These are phyloP conservation scores for Mycocentrospora acerina DNA, from an alignment of 2,329 filamentous ascomycete genomes.

Conservation along the genomic window DNA sequence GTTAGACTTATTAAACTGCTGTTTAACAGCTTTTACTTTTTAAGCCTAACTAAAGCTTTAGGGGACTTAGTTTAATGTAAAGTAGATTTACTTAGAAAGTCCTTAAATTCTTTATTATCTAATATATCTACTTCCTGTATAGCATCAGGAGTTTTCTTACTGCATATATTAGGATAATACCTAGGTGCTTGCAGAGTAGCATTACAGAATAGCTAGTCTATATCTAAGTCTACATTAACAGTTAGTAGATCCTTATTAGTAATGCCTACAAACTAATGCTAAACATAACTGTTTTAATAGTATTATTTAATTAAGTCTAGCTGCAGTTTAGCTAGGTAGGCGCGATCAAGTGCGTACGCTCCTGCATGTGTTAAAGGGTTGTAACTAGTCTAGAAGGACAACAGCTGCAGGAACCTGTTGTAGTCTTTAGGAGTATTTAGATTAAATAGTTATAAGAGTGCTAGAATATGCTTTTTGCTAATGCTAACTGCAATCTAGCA, in stretches of 20 bases:
- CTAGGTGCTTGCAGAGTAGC: neutral
- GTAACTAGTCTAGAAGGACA: constrained; percentile 5
- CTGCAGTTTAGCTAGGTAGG: constrained; percentile 4
- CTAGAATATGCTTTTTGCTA: constrained; percentile 4
- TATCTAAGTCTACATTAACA: neutral
- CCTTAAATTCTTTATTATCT: too few relatives aligned
- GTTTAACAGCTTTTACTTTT: too few relatives aligned
- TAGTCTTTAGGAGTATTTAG: constrained; percentile 2
- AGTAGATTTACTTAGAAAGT: too few relatives aligned
- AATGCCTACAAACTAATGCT: constrained; percentile 1
- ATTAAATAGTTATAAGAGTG: constrained; percentile 1
- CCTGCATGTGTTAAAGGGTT: constrained; percentile 5
- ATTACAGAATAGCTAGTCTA: neutral
- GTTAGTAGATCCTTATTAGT: neutral
- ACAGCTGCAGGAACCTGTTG: constrained; percentile 1
- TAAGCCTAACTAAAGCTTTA: too few relatives aligned
- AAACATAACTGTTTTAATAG: constrained; percentile 1
- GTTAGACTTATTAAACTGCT: too few relatives aligned
- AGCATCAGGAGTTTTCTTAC: too few relatives aligned
- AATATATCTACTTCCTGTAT: too few relatives aligned
- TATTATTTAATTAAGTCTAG: constrained; percentile 3
- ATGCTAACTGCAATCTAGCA: constrained; percentile 2
- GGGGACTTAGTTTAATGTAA: too few relatives aligned
- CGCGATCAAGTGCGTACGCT: constrained; percentile 6
- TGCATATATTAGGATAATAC: neutral